Conservation (phyloP, 1,284 basidiomycete genomes). For the Leucoagaricus sp. region DNA sequence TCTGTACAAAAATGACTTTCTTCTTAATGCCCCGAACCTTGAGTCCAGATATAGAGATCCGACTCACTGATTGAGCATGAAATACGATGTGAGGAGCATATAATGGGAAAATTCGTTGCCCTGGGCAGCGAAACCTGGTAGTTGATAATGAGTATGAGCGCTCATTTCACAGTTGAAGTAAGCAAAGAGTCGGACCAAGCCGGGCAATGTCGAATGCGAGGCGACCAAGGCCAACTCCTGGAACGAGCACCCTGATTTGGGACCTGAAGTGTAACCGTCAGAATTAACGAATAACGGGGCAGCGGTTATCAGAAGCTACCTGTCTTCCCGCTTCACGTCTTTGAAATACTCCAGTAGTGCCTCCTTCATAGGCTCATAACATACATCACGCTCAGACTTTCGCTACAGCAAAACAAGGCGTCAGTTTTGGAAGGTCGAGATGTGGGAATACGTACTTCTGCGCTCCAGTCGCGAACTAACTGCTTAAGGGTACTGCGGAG, state of each 20-base stretch:
- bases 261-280: too few species aligned
- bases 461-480: slow-evolving; percentile 90
- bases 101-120: slow-evolving; percentile 95
- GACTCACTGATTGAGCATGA: slow-evolving; percentile 75
- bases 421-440: not conserved
- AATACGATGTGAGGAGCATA: slow-evolving; percentile 86
- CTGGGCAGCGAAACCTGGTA: slow-evolving; percentile 79
- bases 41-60: not conserved
- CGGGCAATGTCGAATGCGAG: slow-evolving; percentile 86
- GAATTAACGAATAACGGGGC: not conserved
- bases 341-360: slow-evolving; percentile 70
- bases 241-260: slow-evolving; percentile 77
- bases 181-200: slow-evolving; percentile 49
- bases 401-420: slow-evolving; percentile 49
- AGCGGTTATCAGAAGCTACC: slow-evolving; percentile 36
- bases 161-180: not conserved
- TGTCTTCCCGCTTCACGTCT: slow-evolving; percentile 51
- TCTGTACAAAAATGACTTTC: slow-evolving; percentile 47
- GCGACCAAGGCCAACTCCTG: slow-evolving; percentile 85
- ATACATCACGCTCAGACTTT: slow-evolving; percentile 69
- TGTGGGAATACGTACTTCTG: slow-evolving; percentile 55
- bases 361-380: slow-evolving; percentile 80
- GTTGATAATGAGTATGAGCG: slow-evolving; percentile 10
- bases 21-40: not conserved
- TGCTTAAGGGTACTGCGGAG: slow-evolving; percentile 88